Evolutionary conservation across 2,329 filamentous ascomycete genomes (phyloP), one percentile per base, ranked within the genome.

Genomic region (Paradendryphiella salina): DNA sequence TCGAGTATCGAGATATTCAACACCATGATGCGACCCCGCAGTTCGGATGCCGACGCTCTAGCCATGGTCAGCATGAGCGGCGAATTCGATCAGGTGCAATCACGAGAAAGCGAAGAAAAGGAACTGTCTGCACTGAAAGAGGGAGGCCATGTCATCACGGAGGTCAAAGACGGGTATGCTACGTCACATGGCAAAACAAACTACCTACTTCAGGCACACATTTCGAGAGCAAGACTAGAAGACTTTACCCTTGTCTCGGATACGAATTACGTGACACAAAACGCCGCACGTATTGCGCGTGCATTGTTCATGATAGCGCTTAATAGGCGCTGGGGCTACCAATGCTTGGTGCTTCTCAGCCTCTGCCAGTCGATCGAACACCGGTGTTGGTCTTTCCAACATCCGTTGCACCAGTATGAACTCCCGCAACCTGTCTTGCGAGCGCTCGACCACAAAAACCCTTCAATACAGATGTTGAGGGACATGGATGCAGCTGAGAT

Each of bases 11-110:
- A 97, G 70, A 89, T 97, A 34, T 99, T 99, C 82, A 99, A 97
- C 73, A 84, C 85, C 4, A 88, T 94, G 86, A 97, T 99, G 94
- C 82, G 83, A 44, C 86, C 90, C 1, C 83, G 85, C 20, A 86
- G 90, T 8, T 90, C 88, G 0, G 94, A 99, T 74, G 91, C 91
- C 5, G 94, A 99, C 67, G 87, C 96, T 38, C 78, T 99, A 46
- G 89, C 88, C 67, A 97, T 99, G 91, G 91, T 99, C 67, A 92
- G 90, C 62, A 91, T 94, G 88, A 96, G 92, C 70, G 91, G 92
- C 59, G 94, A 99, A 72, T 99, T 99, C 63, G 91, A 97, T 76
- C 96, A 99, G 60, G 89, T 99, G 34, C 92, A 96, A 69, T 91
- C 89, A 4, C 82, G 95, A 55, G 94, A 99, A 47, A 94, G 78